phyloP scores from a whole-genome alignment of 306 rosid genomes.

The Abrus pulchellus region DNA sequence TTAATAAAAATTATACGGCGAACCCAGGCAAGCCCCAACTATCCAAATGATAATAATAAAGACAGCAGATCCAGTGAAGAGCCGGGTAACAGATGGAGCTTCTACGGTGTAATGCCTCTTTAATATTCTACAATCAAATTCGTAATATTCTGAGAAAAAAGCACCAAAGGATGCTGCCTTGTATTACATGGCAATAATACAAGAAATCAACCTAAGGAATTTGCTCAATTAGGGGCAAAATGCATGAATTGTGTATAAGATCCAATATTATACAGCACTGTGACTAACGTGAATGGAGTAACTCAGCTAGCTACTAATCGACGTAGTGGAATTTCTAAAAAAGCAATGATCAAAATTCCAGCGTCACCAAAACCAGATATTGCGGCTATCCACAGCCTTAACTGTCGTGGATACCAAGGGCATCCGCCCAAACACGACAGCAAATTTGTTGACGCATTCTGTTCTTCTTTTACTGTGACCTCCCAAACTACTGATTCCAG shows the following conservation, averaged over 20 bases:
- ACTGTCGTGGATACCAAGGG: conserved; percentile 79
- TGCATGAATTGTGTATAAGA: conserved; percentile 41
- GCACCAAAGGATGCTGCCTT: conserved; percentile 51
- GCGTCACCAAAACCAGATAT: conserved; percentile 85
- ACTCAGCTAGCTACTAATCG: conserved; percentile 46
- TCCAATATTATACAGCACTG: conserved; percentile 56
- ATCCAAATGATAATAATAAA: background rate
- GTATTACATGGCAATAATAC: conserved; percentile 55
- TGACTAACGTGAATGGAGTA: conserved; percentile 47
- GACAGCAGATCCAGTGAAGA: background rate
- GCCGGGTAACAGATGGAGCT: background rate
- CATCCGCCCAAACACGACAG: conserved; percentile 71
- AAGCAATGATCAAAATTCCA: conserved; percentile 38
- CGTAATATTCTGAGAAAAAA: conserved; percentile 34
- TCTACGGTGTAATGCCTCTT: conserved; percentile 21
- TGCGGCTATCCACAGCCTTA: conserved; percentile 92
- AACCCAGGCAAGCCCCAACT: background rate
- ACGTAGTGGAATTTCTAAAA: conserved; percentile 49
- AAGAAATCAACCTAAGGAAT: conserved; percentile 61
- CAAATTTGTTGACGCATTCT: conserved; percentile 78
- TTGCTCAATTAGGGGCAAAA: conserved; percentile 50
- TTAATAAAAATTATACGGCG: background rate
- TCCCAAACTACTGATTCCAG: conserved; percentile 97
- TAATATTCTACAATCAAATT: conserved; percentile 50
- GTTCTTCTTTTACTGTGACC: conserved; percentile 87